Evolutionary conservation across 1,139 yeast genomes (phyloP).

Genomic region (Geotrichum citri-aurantii): DNA sequence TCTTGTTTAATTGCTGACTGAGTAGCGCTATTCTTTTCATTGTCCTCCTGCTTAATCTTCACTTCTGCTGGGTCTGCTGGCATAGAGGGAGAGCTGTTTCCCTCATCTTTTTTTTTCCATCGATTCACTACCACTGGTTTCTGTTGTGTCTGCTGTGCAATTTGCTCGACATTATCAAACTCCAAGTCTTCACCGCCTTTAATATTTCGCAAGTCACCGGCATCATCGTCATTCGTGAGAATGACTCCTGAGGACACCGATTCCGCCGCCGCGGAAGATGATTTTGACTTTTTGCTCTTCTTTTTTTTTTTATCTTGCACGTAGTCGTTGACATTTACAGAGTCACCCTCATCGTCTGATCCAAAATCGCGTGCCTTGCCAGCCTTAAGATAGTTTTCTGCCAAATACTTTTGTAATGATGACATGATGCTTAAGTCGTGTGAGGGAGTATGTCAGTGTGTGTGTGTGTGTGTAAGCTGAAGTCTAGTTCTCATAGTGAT

Average conservation of each 20-base stretch:
- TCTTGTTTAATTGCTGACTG: not conserved
- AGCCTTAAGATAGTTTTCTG: slow-evolving; percentile 42
- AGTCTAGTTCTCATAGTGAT: too few species aligned
- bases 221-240: slow-evolving; percentile 28
- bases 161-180: slow-evolving; percentile 17
- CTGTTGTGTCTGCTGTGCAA: slow-evolving; percentile 29
- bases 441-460: too few species aligned
- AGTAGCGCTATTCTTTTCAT: not conserved
- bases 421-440: slow-evolving; percentile 23
- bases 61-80: not conserved
- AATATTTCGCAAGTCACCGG: slow-evolving; percentile 19
- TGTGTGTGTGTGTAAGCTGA: too few species aligned
- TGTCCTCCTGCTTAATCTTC: not conserved
- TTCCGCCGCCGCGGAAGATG: slow-evolving; percentile 18
- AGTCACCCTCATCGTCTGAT: slow-evolving; percentile 28
- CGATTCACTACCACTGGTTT: slow-evolving; percentile 30
- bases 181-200: slow-evolving; percentile 23
- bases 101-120: slow-evolving; percentile 24
- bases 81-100: not conserved
- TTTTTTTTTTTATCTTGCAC: slow-evolving; percentile 19
- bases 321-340: slow-evolving; percentile 1
- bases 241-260: slow-evolving; percentile 10
- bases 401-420: slow-evolving; percentile 51
- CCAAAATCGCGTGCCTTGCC: slow-evolving; percentile 26
- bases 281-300: slow-evolving; percentile 21